Base-by-base conservation (phyloP, 352 stramenopile genomes). In the Phytophthora meadii region DNA sequence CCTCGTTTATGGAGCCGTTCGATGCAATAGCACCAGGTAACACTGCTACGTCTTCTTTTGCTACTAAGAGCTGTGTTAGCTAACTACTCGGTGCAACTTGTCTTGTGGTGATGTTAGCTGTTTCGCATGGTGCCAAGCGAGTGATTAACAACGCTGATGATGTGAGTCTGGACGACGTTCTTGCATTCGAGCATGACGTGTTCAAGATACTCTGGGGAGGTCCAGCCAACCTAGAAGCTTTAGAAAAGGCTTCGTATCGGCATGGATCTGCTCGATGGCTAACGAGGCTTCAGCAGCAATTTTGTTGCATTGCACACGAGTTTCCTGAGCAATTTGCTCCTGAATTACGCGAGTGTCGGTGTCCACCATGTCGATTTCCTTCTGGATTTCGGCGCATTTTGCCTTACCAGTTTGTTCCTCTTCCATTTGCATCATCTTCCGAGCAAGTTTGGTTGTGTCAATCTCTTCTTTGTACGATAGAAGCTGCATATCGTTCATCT, bases 401-500 rank as follows among this genome's bases (percentile, higher is more conserved):
- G 73, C 72, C 40, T 81, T 83, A 11, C 72, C 74, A 0, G 79
- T 88, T 66, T 91, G 80, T n/a, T 85, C 76, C 50, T 91, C 81
- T 48, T 95, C 79, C 56, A 82, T 84, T 9, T 64, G 64, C 65
- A 81, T 79, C 74, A 87, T 81, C n/a, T 49, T 58, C 32, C 81
- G 77, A 41, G 79, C 72, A 28, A 89, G 60, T 41, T 89, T 84
- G 30, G 74, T 82, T 46, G 76, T 81, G 49, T 86, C 72, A 39
- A 84, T 76, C 58, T 80, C 75, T 39, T 86, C 76, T 55, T 82
- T 81, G 68, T 82, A 82, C 25, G 74, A 65, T 51, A 94, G 65
- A 67, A 87, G 70, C 53, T 90, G 80, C 85, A 93, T 90, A 68
- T 86, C 81, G 53, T 67, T 84, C 63, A 91, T 78, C 55, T 90